These are phyloP conservation scores for Didymella arachidicola DNA, from an alignment of 2,329 filamentous ascomycete species.

Conservation along the genomic window DNA sequence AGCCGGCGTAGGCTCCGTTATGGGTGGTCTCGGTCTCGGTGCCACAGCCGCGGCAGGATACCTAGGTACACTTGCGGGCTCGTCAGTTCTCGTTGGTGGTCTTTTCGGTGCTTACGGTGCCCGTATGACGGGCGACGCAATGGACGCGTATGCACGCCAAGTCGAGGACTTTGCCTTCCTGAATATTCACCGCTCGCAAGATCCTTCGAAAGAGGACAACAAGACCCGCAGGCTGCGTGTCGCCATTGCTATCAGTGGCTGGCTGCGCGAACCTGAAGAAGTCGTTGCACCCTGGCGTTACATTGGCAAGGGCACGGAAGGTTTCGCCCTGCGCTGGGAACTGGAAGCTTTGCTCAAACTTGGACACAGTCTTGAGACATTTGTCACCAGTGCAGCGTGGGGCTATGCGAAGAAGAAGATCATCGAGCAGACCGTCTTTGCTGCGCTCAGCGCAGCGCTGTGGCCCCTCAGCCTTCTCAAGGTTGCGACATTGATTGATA, in stretches of 20 bases:
- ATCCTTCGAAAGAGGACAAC: slow-evolving; percentile 60
- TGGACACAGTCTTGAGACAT: slow-evolving; percentile 76
- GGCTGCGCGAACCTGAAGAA: slow-evolving; percentile 75
- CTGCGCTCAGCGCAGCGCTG: slow-evolving; percentile 55
- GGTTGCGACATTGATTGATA: slow-evolving; percentile 70
- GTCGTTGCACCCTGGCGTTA: slow-evolving; percentile 80
- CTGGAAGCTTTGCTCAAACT: slow-evolving; percentile 77
- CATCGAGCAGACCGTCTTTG: slow-evolving; percentile 66
- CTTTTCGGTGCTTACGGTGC: slow-evolving; percentile 92
- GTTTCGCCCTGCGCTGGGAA: slow-evolving; percentile 87
- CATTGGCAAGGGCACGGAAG: slow-evolving; percentile 75
- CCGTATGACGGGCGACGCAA: slow-evolving; percentile 82
- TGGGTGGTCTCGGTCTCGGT: slow-evolving; percentile 78
- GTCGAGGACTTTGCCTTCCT: slow-evolving; percentile 90
- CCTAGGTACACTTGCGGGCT: slow-evolving; percentile 81
- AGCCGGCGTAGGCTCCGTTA: slow-evolving; percentile 79
- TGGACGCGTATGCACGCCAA: slow-evolving; percentile 86
- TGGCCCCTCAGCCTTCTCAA: slow-evolving; percentile 60
- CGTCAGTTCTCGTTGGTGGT: slow-evolving; percentile 78
- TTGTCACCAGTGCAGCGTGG: slow-evolving; percentile 86
- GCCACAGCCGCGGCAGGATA: slow-evolving; percentile 78
- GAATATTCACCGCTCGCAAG: slow-evolving; percentile 62
- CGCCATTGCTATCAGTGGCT: slow-evolving; percentile 84
- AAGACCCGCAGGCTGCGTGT: slow-evolving; percentile 69
- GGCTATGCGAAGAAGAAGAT: slow-evolving; percentile 75